Evolutionary conservation across 768 basidiomycete genomes (phyloP), one percentile per base, ranked within the genome.

Genomic region (Crepidotus variabilis): DNA sequence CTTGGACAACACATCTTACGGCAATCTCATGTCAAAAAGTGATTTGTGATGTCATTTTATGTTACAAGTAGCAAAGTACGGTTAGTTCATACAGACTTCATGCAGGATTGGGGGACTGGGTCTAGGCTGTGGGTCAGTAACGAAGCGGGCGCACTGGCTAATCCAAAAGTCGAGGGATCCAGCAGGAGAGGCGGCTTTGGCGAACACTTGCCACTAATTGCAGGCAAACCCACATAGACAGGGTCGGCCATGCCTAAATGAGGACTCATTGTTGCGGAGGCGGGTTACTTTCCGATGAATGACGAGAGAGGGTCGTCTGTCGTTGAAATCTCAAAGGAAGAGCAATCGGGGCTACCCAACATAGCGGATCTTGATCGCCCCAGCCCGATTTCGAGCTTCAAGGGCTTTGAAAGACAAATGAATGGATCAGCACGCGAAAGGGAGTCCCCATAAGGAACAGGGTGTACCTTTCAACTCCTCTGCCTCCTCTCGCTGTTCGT

Each of bases 401-500:
- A 89, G 70, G 16, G 87, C 87, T 90, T 55, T 22, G 23, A 49
- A 34, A 57, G 36, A 46, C 36, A 52, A 20, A 16, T 50, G 50
- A 47, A 23, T 35, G 24, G 10, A 28, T 32, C 23, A 49, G 43
- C 23, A 7, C 7, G 52, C 8, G 32, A 16, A 24, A 49, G 54
- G n/a, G 51, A 43, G 52, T 11, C 39, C 35, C n/a, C 18, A 21
- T 55, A 20, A 32, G 23, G 11, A 22, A 48, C 52, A 24, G 36
- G 32, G 54, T 60, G 43, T 53, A 87, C 90, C 88, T 82, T 84
- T 90, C 62, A 89, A 64, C 65, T 91, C 90, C 67, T 92, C 90
- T 2, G 82, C 87, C 71, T 92, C 92, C 69, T 93, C 92, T 33
- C 88, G 87, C 63, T 93, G 92, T 66, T 93, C 92, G 60, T 93